These are phyloP conservation scores for Boletellus ananiceps DNA, from an alignment of 768 basidiomycete genomes.

Conservation along the genomic window DNA sequence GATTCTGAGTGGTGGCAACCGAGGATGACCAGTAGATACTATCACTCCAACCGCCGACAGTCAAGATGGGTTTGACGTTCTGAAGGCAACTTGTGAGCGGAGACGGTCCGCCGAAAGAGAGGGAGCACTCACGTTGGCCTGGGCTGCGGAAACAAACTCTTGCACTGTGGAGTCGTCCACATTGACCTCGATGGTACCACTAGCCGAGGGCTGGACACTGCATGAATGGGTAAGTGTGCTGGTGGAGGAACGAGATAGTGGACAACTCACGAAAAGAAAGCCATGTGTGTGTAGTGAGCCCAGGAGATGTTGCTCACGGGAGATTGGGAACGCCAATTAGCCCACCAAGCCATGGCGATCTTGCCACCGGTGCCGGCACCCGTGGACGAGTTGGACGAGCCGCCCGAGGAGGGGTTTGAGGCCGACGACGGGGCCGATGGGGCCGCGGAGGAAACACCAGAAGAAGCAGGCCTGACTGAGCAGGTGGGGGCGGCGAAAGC, in stretches of 20 bases:
- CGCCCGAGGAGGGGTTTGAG: constrained; percentile 5
- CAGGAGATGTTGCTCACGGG: constrained; percentile 55
- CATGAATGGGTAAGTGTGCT: background rate
- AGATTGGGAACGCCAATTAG: constrained; percentile 56
- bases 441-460: constrained; percentile 1
- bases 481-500: constrained; percentile 29
- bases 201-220: constrained; percentile 24
- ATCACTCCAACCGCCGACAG: constrained; percentile 67
- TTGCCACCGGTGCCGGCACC: constrained; percentile 23
- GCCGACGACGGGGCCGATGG: background rate
- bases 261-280: constrained; percentile 52
- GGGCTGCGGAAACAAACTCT: constrained; percentile 24
- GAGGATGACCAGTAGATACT: constrained; percentile 57
- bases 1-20: constrained; percentile 50
- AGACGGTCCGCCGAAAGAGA: too few species aligned
- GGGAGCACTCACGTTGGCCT: constrained; percentile 19
- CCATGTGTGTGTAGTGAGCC: constrained; percentile 62
- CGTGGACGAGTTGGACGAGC: constrained; percentile 12
- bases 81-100: constrained; percentile 17
- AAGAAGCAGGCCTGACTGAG: constrained; percentile 7
- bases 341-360: constrained; percentile 64
- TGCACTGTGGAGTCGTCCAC: background rate
- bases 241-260: background rate
- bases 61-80: constrained; percentile 54
- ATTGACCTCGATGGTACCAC: constrained; percentile 11